Evolutionary conservation across 2,329 filamentous ascomycete species (phyloP), one percentile per base, ranked within the genome.

Genomic region (Penicillium palitans): DNA sequence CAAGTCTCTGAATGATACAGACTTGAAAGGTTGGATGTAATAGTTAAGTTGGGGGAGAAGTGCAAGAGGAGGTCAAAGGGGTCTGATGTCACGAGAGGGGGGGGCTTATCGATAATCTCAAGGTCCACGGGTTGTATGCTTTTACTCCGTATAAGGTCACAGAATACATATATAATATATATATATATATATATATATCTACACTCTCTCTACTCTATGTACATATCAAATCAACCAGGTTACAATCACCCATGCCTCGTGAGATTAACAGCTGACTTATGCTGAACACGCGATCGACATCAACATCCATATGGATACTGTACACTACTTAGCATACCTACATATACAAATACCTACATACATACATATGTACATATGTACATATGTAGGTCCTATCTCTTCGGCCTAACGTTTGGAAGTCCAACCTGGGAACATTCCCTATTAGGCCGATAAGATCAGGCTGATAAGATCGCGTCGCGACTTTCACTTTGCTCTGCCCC

Each of bases 401-500:
- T 19, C 37, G 19, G n/a, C 37, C 42, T 10, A 45, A 45, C 17
- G 2, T 7, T 7, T 27, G 5, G 9, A 45, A 24, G 17, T 42
- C 24, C 42, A 45, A 13, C 29, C 12, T 31, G 6, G 12, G 31
- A 33, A 29, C 42, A 45, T 29, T 42, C 19, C 29, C 41, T 52
- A 44, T 54, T 39, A 54, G 55, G 42, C 42, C 25, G 46, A 49
- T 49, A 49, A 49, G 29, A 33, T 35, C 29, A 35, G 29, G 19
- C 29, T 4, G 55, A 57, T 57, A 57, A 57, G 55, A 48, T 41
- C 48, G 35, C 48, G 48, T 40, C 51, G 31, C 44, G 52, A 39
- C 35, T 52, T 40, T 40, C 27, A 19, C 9, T 48, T 24, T n/a
- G 6, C 39, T 48, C 17, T 39, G 55, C 55, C 55, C 55, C 55